Percentiles rank a stretch among this genome's conserved stretches.
Evolutionary conservation across 2,329 filamentous ascomycete species (phyloP).

Genomic region (Orbilia quercus): DNA sequence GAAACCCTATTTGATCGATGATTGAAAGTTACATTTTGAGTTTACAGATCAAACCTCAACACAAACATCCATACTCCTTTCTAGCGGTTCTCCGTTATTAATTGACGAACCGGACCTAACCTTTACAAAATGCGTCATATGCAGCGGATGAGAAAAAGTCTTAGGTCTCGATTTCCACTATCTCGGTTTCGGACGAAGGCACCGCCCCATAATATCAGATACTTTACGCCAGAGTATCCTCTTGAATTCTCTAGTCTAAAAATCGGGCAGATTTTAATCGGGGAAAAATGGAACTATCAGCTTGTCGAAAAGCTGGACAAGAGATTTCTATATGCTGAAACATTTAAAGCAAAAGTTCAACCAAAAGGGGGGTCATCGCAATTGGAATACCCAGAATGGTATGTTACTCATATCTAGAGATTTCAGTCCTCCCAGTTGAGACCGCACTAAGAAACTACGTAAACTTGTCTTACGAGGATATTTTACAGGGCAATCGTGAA

Average conservation of each 20-base stretch:
- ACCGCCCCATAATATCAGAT: slow-evolving; percentile 19
- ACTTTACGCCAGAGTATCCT: slow-evolving; percentile 28
- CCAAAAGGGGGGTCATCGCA: slow-evolving; percentile 17
- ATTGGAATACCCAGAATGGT: slow-evolving; percentile 24
- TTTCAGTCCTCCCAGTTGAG: slow-evolving; percentile 15
- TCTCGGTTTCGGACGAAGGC: slow-evolving; percentile 32
- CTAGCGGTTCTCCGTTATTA: slow-evolving; percentile 13
- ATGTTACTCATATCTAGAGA: slow-evolving; percentile 22
- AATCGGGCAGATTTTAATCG: slow-evolving; percentile 31
- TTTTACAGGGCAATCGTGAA: slow-evolving; percentile 29
- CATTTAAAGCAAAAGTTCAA: slow-evolving; percentile 34
- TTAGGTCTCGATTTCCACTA: slow-evolving; percentile 27
- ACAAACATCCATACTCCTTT: slow-evolving; percentile 17
- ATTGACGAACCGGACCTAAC: slow-evolving; percentile 21
- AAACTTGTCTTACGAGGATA: slow-evolving; percentile 25
- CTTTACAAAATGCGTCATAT: slow-evolving; percentile 36
- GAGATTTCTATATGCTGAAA: slow-evolving; percentile 31
- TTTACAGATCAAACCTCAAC: slow-evolving; percentile 21
- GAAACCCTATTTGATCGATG: slow-evolving; percentile 16
- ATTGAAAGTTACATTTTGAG: slow-evolving; percentile 24
- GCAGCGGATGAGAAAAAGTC: slow-evolving; percentile 29
- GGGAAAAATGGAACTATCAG: slow-evolving; percentile 29
- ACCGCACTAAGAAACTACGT: slow-evolving; percentile 13
- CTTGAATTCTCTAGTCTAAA: slow-evolving; percentile 35
- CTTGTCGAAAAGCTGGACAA: slow-evolving; percentile 30